Base-by-base conservation (phyloP, 169 alveolate genomes). In the Plasmodium falciparum region DNA sequence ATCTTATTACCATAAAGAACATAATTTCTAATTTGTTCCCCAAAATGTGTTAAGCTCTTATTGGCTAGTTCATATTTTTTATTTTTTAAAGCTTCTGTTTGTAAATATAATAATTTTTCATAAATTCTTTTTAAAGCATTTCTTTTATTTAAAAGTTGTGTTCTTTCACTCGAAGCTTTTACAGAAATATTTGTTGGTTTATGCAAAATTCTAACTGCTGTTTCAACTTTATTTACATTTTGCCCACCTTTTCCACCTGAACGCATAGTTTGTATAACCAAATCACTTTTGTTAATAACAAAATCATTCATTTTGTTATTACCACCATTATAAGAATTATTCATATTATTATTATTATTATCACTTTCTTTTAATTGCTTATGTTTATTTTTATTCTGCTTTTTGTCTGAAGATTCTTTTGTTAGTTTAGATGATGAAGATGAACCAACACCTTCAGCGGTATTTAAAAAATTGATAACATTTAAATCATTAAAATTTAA, bases 191-290 rank as follows among this genome's bases (percentile, higher is more conserved):
- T 98, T 17, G 99, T 96, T 20, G 99, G 99, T 47, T 95, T 88
- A 92, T 98, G 99, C 4, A 97, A 95, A n/a, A 95, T 94, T 39
- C 99, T 78, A 12, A 94, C 97, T 7, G 99, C 99, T 5, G 98
- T 96, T 74, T 97, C 99, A 49, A 97, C 97, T 73, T 95, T 97
- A 93, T 97, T 97, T 9, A 97, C 99, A 93, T 97, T 98, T 88
- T 98, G 97, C 11, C 99, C 99, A 24, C 99, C 99, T 29, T 98
- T 98, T 3, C 99, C 99, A 39, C 97, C 93, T 13, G 99, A 95
- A 45, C 98, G 91, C 98, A 96, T 96, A 15, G 97, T 95, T 75
- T 98, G 98, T 24, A 97, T 92, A 26, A 76, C 94, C 12, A 97
- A 65, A 71, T 96, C 98, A 54, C 95, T 95, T 39, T 95, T 96